Evolutionary conservation across 345 rosid genomes (phyloP), one percentile per base, ranked within the genome.

Genomic region (Lepidium didymum): DNA sequence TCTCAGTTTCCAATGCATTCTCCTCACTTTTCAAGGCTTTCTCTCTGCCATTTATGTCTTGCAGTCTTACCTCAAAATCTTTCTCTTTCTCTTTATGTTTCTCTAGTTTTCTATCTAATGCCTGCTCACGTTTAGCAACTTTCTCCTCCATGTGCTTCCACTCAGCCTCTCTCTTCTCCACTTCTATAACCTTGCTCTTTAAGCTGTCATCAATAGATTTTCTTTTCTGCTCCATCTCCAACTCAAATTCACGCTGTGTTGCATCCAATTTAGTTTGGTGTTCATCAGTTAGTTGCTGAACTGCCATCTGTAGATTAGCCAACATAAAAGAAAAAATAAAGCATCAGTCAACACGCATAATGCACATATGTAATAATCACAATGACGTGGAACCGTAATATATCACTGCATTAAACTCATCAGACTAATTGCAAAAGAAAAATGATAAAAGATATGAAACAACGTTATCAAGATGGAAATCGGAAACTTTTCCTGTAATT

Each of bases 111-210:
- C 70, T 87, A 40, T 91, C 95, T 76, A 91, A 47, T 5, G 90
- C 84, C 37, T 78, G 86, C 79, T 94, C 97, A 63, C 91, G 81
- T 77, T 87, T 94, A 1, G 76, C 77, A 70, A 86, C 62, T 81
- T 94, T 94, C 76, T 91, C 95, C 76, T 94, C 91, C 84, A 53
- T 67, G 65, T 94, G 99, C 63, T 83, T 85, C 71, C 88, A 78
- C 72, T 91, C 99, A 73, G 82, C 81, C 78, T 86, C 97, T 79
- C 83, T 83, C 80, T 87, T 91, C 79, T 87, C 91, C 62, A 94
- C 70, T 56, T 91, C 96, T 46, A 53, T 33, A 68, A 82, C 81
- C 78, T 80, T 91, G 81, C 80, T 81, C 80, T 77, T 90, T 69
- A 89, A 66, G 37, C 86, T 88, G 52, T 82, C 92, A 44, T 94